phyloP scores from a whole-genome alignment of 163 green algal species.

The Volvox carteri region DNA sequence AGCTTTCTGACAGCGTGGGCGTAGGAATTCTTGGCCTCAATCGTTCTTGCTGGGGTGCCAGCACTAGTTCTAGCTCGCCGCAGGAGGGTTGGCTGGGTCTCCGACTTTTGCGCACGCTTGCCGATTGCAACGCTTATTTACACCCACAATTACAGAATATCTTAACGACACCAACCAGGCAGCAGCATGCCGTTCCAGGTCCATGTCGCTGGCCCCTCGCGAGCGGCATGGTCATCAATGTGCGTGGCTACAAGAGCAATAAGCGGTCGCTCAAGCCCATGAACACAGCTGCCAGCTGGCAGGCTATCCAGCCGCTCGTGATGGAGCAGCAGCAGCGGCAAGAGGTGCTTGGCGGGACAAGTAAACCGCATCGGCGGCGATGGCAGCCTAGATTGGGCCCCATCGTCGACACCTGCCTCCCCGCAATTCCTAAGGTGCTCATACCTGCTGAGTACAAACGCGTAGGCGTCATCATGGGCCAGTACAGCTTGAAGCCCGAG shows the following conservation, averaged over 20 bases:
- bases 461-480: slow-evolving; percentile 61
- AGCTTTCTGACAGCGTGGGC: slow-evolving; percentile 4
- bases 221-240: not conserved
- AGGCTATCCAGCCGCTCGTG: slow-evolving; percentile 56
- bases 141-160: not conserved
- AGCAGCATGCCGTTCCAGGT: not conserved
- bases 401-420: slow-evolving; percentile 64
- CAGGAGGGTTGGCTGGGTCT: not conserved
- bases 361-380: not conserved
- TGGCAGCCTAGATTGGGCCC: slow-evolving; percentile 17
- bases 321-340: slow-evolving; percentile 27
- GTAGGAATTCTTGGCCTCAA: slow-evolving; percentile 32
- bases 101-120: slow-evolving; percentile 16
- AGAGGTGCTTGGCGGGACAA: not conserved
- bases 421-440: slow-evolving; percentile 51
- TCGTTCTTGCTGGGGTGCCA: slow-evolving; percentile 37
- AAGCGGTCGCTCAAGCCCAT: slow-evolving; percentile 63
- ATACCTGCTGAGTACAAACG: slow-evolving; percentile 21
- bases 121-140: not conserved
- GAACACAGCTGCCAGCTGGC: slow-evolving; percentile 60
- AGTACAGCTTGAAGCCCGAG: slow-evolving; percentile 61
- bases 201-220: not conserved
- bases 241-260: slow-evolving; percentile 60
- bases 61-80: slow-evolving; percentile 14
- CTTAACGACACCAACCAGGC: not conserved